Evolutionary conservation across 352 stramenopile species (phyloP).

Genomic region (Globisporangium rhizosaccharum): DNA sequence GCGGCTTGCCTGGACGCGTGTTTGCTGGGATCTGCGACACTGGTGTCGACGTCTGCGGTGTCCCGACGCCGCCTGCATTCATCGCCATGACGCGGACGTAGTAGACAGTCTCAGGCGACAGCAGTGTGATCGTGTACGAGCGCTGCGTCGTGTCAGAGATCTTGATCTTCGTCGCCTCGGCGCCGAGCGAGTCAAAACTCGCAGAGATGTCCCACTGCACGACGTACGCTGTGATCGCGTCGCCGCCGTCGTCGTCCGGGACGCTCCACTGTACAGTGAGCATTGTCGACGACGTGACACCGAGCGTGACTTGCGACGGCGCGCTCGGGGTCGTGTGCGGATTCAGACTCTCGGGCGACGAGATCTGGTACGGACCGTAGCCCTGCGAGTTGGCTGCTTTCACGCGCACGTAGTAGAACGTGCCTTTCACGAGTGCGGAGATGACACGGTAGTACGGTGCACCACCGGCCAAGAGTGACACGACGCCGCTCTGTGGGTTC

Average conservation of each 20-base stretch:
- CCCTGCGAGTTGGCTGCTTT: conserved; percentile 67
- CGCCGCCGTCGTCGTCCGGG: conserved; percentile 86
- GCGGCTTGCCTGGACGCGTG: conserved; percentile 61
- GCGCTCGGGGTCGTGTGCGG: conserved; percentile 88
- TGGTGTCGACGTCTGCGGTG: conserved; percentile 46
- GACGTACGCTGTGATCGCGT: conserved; percentile 84
- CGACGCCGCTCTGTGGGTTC: conserved; percentile 24
- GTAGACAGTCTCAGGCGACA: conserved; percentile 82
- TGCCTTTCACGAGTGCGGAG: conserved; percentile 53
- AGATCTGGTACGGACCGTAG: conserved; percentile 73
- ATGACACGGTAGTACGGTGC: conserved; percentile 58
- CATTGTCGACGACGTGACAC: conserved; percentile 84
- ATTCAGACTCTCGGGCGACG: conserved; percentile 87
- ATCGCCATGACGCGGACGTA: conserved; percentile 88
- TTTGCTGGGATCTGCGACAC: conserved; percentile 43
- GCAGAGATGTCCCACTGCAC: conserved; percentile 91
- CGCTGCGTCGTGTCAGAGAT: conserved; percentile 56
- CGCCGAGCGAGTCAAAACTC: conserved; percentile 81
- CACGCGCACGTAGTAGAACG: conserved; percentile 70
- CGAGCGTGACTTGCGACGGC: conserved; percentile 77
- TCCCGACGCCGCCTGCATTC: conserved; percentile 51
- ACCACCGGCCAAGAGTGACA: conserved; percentile 51
- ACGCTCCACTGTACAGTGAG: conserved; percentile 86
- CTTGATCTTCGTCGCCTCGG: conserved; percentile 50
- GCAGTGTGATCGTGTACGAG: conserved; percentile 73